Percentiles rank a stretch among this genome's conserved stretches.
These are phyloP conservation scores for Eucommia ulmoides DNA, from an alignment of 257 asterid species.

Conservation along the genomic window DNA sequence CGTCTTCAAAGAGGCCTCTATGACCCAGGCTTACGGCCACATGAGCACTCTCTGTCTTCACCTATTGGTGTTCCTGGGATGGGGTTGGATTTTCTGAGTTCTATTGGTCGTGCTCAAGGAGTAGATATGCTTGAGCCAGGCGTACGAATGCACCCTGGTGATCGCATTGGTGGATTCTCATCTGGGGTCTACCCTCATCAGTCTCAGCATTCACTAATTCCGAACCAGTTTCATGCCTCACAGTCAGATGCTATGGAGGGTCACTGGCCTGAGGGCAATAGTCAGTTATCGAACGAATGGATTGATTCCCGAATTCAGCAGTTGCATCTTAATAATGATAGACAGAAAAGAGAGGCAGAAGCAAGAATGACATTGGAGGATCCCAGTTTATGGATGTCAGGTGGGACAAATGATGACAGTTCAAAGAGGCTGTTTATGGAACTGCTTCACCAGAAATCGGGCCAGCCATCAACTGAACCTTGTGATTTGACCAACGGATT, in stretches of 20 bases:
- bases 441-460: conserved; percentile 70
- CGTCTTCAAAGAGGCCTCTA: conserved; percentile 60
- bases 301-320: conserved; percentile 72
- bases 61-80: conserved; percentile 53
- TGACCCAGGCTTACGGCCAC: conserved; percentile 51
- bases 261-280: conserved; percentile 64
- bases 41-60: conserved; percentile 63
- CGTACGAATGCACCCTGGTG: conserved; percentile 48
- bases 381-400: conserved; percentile 90
- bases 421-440: conserved; percentile 93
- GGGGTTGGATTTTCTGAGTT: conserved; percentile 43
- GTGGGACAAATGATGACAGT: conserved; percentile 75
- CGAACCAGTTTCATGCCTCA: conserved; percentile 38
- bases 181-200: conserved; percentile 53
- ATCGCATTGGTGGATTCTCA: conserved; percentile 52
- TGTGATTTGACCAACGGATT: conserved; percentile 38
- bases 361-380: conserved; percentile 51
- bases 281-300: conserved; percentile 53
- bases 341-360: conserved; percentile 59
- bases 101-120: conserved; percentile 60
- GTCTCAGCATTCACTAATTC: conserved; percentile 34
- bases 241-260: conserved; percentile 39
- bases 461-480: conserved; percentile 34
- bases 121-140: conserved; percentile 64
- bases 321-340: conserved; percentile 46